Percentiles rank a stretch among this genome's conserved stretches.
Conservation (phyloP, 352 stramenopile species). For the Pythium volutum region DNA sequence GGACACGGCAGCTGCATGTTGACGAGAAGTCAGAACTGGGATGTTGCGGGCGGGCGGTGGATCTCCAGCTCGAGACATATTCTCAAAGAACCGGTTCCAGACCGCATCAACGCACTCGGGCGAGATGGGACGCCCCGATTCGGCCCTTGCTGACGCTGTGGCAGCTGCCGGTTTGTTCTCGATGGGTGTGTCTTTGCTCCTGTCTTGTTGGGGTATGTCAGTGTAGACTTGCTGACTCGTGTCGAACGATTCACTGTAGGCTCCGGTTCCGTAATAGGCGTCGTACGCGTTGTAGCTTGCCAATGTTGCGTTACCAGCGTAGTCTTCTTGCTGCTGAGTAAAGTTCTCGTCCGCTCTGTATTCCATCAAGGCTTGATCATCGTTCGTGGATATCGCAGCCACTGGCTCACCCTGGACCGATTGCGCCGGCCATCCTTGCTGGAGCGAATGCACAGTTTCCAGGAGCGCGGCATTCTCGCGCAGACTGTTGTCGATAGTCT, state of each 20-base stretch:
- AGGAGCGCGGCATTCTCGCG: constrained; percentile 50
- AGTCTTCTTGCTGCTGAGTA: not conserved
- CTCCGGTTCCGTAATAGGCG: not conserved
- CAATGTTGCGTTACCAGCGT: not conserved
- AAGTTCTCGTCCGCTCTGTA: no score
- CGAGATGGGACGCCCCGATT: constrained; percentile 23
- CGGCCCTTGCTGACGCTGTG: not conserved
- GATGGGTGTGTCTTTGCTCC: not conserved
- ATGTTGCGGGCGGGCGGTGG: constrained; percentile 3
- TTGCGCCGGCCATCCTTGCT: constrained; percentile 25
- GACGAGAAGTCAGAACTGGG: constrained; percentile 1
- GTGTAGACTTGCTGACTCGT: not conserved
- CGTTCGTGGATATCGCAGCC: constrained; percentile 17
- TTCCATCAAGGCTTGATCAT: constrained; percentile 7
- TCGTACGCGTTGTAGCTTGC: not conserved
- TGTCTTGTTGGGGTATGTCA: not conserved
- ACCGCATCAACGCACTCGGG: constrained; percentile 54
- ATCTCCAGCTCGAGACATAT: constrained; percentile 39
- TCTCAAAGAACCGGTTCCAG: constrained; percentile 80
- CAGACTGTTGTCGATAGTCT: constrained; percentile 42
- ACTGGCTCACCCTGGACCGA: not conserved
- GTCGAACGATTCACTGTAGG: not conserved
- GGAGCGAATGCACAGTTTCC: constrained; percentile 35
- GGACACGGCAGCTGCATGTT: not conserved
- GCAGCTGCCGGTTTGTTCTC: not conserved